Base-by-base conservation (phyloP, 2,329 filamentous ascomycete genomes). In the Claviceps capensis region DNA sequence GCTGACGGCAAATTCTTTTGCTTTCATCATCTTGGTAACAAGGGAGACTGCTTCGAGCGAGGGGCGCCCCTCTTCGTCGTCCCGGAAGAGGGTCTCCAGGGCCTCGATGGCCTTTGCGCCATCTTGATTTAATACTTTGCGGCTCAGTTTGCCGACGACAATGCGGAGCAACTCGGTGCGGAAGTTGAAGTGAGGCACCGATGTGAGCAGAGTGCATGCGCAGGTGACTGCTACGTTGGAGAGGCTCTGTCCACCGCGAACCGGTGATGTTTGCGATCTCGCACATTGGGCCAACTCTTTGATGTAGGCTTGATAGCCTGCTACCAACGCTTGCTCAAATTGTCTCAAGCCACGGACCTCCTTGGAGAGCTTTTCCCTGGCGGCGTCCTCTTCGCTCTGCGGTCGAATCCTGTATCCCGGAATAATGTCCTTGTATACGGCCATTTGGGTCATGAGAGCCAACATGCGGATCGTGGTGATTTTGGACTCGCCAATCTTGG, bases 151-250 rank as follows among this genome's bases (percentile, higher is more conserved):
- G 59, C 82, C 82, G 22, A 95, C 83, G 14, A 98, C 65, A 53
- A 97, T 91, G 67, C 87, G 88, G 55, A 98, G 71, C 50, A 98
- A 73, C 50, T 98, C 91, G 48, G 76, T 78, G 42, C 93, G 84
- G 68, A 95, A 96, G 73, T 98, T 98, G 79, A 98, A 98, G 71
- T 98, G 94, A 3, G 93, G 88, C 1, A 96, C 89, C 1, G 85
- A 76, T 19, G 79, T 80, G 42, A 97, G 69, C 16, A 98, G 76
- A 34, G 79, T 85, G 67, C 89, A 95, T 2, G 86, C 84, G 64
- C 93, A 98, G 44, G 82, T 84, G 53, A 95, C 83, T 3, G 93
- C 91, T 26, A 95, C 77, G 50, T 76, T 85, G 6, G 82, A 79
- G 23, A 96, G 65, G 52, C 68, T 74, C 52, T 72, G 70, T 0